Conservation (phyloP, 805 yeast genomes). For the Yamadazyma insecticola region DNA sequence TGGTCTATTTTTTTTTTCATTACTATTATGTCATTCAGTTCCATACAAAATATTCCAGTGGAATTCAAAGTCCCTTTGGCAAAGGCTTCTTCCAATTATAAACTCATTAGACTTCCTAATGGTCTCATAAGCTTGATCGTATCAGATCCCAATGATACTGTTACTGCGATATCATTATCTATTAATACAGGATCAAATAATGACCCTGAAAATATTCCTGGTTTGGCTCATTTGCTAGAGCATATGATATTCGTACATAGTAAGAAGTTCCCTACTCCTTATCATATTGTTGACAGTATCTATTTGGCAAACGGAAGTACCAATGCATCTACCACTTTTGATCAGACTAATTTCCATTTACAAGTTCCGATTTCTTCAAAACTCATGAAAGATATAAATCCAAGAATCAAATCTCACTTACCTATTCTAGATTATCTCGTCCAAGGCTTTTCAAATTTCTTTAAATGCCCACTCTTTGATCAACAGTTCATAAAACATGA, state of each 20-base stretch:
- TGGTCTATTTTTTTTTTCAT: not conserved
- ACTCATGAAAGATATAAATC: conserved; percentile 15
- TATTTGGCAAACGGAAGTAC: conserved; percentile 49
- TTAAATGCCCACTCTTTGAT: conserved; percentile 49
- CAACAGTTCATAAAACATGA: conserved; percentile 43
- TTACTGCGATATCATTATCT: conserved; percentile 66
- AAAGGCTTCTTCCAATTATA: conserved; percentile 35
- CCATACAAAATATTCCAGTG: too few relatives aligned
- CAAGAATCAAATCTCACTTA: conserved; percentile 17
- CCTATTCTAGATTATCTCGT: conserved; percentile 44
- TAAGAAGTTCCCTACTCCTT: conserved; percentile 46
- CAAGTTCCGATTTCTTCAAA: conserved; percentile 43
- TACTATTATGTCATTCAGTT: too few relatives aligned
- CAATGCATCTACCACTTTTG: conserved; percentile 70
- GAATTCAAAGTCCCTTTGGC: conserved; percentile 29
- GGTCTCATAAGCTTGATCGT: conserved; percentile 66
- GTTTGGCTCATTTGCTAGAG: conserved; percentile 67
- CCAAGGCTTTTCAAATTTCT: conserved; percentile 46
- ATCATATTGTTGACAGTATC: conserved; percentile 40
- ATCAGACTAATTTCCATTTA: conserved; percentile 59
- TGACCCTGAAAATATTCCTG: conserved; percentile 68
- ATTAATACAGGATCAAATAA: conserved; percentile 78
- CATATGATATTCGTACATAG: conserved; percentile 41
- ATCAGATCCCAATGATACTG: conserved; percentile 65
- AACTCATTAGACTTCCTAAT: conserved; percentile 53